Evolutionary conservation across 2,329 filamentous ascomycete genomes (phyloP).

Genomic region (Pseudopithomyces chartarum): DNA sequence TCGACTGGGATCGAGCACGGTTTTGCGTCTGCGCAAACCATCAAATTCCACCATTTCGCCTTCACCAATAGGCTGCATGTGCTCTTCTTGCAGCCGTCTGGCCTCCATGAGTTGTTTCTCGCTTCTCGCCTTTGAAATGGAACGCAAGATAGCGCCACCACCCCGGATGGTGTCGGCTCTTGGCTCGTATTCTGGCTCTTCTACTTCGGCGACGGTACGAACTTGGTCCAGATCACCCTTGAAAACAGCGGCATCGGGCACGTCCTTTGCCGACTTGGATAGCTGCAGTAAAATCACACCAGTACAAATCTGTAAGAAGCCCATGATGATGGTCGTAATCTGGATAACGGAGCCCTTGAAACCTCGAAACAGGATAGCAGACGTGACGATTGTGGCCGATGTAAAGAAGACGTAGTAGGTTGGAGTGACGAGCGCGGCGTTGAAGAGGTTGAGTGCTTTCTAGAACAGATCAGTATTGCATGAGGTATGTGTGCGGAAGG

Average conservation of each 20-base stretch:
- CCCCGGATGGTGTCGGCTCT: slow-evolving; percentile 96
- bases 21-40: slow-evolving; percentile 77
- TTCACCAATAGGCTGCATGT: slow-evolving; percentile 77
- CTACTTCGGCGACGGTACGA: slow-evolving; percentile 90
- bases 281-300: slow-evolving; percentile 91
- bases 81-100: slow-evolving; percentile 79
- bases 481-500: background rate
- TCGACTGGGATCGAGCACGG: slow-evolving; percentile 54
- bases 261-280: slow-evolving; percentile 98
- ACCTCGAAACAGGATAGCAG: slow-evolving; percentile 87
- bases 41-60: slow-evolving; percentile 89
- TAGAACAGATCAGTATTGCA: slow-evolving; percentile 52
- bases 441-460: slow-evolving; percentile 99
- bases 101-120: slow-evolving; percentile 82
- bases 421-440: slow-evolving; percentile 93
- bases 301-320: slow-evolving; percentile 91
- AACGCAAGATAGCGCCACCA: slow-evolving; percentile 82
- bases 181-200: slow-evolving; percentile 94
- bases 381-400: slow-evolving; percentile 91
- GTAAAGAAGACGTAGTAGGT: slow-evolving; percentile 99
- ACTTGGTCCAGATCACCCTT: slow-evolving; percentile 92
- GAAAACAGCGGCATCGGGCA: slow-evolving; percentile 91
- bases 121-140: slow-evolving; percentile 75
- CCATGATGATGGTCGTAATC: slow-evolving; percentile 88
- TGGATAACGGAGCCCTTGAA: slow-evolving; percentile 84